These are phyloP conservation scores for Chimonanthus salicifolius DNA, from an alignment of 164 flowering plant genomes.

Conservation along the genomic window DNA sequence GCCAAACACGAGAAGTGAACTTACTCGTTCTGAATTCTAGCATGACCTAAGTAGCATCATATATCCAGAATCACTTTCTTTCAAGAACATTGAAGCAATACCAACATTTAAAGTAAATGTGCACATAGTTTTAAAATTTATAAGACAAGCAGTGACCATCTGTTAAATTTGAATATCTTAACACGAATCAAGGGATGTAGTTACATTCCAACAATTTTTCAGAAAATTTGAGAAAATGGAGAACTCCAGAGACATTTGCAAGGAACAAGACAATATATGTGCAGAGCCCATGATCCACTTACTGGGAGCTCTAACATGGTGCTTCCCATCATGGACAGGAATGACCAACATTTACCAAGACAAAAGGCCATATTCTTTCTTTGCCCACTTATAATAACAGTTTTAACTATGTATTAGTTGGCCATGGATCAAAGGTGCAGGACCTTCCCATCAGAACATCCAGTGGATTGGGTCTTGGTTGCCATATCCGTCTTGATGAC, in stretches of 20 bases:
- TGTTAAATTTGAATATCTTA: too few relatives aligned
- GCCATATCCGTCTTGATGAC: neutral
- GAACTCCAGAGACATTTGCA: too few relatives aligned
- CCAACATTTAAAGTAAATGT: neutral
- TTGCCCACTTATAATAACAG: neutral
- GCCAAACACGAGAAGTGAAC: slow-evolving; percentile 1
- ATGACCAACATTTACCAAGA: neutral
- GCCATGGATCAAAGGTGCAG: neutral
- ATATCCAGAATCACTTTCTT: too few relatives aligned
- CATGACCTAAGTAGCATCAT: too few relatives aligned
- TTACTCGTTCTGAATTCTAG: too few relatives aligned
- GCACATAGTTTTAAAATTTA: too few relatives aligned
- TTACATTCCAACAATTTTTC: too few relatives aligned
- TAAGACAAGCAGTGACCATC: too few relatives aligned
- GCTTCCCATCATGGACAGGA: neutral
- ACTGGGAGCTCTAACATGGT: neutral
- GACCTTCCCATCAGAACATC: neutral
- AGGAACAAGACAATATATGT: neutral
- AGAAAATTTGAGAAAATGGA: too few relatives aligned
- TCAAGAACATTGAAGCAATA: neutral
- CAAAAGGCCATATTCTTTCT: neutral
- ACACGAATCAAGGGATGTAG: too few relatives aligned
- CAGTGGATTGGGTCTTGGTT: neutral
- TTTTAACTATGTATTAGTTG: neutral
- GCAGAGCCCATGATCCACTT: neutral